Evolutionary conservation across 2,329 filamentous ascomycete species (phyloP).

Genomic region (Elsinoe fawcettii): DNA sequence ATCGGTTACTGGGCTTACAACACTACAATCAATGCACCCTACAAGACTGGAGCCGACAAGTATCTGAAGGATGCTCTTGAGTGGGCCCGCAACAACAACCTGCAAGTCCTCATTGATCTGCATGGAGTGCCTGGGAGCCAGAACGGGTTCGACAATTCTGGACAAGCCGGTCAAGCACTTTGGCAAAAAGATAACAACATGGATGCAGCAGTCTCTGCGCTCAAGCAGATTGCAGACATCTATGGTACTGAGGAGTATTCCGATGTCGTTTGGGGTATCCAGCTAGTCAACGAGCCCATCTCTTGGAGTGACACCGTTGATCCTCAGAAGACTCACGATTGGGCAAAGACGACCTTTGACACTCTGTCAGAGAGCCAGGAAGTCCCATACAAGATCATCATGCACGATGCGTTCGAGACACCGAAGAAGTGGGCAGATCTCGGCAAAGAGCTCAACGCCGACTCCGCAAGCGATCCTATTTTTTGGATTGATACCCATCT

Average conservation of each 20-base stretch:
- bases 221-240: conserved; percentile 33
- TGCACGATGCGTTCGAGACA: conserved; percentile 34
- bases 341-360: conserved; percentile 30
- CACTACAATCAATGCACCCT: conserved; percentile 34
- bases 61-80: conserved; percentile 35
- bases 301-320: conserved; percentile 29
- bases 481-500: conserved; percentile 40
- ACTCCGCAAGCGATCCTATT: conserved; percentile 25
- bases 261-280: conserved; percentile 37
- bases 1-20: conserved; percentile 48
- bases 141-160: conserved; percentile 20
- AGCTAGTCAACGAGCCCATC: conserved; percentile 40
- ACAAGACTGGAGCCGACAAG: conserved; percentile 39
- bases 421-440: conserved; percentile 28
- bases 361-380: conserved; percentile 29
- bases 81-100: conserved; percentile 25
- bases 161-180: conserved; percentile 17
- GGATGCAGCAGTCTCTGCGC: conserved; percentile 30
- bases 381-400: conserved; percentile 30
- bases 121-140: conserved; percentile 79
- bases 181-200: conserved; percentile 24
- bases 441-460: conserved; percentile 22
- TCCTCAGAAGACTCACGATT: conserved; percentile 29
- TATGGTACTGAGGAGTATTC: conserved; percentile 33
- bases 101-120: conserved; percentile 44